phyloP scores from a whole-genome alignment of 345 rosid species.

The Citrus maxima region DNA sequence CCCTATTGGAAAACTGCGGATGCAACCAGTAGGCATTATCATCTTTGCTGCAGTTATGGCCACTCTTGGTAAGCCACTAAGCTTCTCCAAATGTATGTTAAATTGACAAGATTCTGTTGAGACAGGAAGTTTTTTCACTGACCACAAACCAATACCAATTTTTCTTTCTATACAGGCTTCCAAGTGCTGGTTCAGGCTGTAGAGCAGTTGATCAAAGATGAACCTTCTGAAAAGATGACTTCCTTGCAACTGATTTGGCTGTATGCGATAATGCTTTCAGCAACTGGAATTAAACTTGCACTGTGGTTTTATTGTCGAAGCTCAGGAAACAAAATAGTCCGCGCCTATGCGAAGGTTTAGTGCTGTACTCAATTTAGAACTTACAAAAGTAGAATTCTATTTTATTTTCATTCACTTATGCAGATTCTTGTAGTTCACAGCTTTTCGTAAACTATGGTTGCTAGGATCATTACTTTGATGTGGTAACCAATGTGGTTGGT shows the following conservation, averaged over 20 bases:
- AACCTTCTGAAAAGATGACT: slow-evolving; percentile 6
- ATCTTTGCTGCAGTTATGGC: slow-evolving; percentile 94
- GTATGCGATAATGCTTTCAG: slow-evolving; percentile 23
- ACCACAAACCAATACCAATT: neutral
- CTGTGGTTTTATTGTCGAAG: slow-evolving; percentile 29
- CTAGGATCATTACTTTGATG: slow-evolving; percentile 33
- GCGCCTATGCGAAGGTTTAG: slow-evolving; percentile 22
- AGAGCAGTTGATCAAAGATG: neutral
- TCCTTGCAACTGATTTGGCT: slow-evolving; percentile 1
- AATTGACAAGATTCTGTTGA: neutral
- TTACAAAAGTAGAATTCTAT: neutral
- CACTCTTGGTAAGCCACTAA: slow-evolving; percentile 59
- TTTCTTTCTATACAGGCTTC: neutral
- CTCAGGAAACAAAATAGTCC: slow-evolving; percentile 23
- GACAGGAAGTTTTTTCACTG: neutral
- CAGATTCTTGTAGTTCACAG: neutral
- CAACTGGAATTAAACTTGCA: slow-evolving; percentile 18
- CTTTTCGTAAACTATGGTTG: neutral
- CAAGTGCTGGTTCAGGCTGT: slow-evolving; percentile 8
- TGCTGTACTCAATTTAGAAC: neutral
- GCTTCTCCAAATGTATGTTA: neutral
- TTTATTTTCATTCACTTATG: neutral
- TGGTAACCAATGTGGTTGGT: slow-evolving; percentile 26
- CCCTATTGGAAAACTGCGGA: slow-evolving; percentile 88
- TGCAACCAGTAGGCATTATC: slow-evolving; percentile 90